Conservation (phyloP, 2,329 filamentous ascomycete genomes). For the Bipolaris victoriae region DNA sequence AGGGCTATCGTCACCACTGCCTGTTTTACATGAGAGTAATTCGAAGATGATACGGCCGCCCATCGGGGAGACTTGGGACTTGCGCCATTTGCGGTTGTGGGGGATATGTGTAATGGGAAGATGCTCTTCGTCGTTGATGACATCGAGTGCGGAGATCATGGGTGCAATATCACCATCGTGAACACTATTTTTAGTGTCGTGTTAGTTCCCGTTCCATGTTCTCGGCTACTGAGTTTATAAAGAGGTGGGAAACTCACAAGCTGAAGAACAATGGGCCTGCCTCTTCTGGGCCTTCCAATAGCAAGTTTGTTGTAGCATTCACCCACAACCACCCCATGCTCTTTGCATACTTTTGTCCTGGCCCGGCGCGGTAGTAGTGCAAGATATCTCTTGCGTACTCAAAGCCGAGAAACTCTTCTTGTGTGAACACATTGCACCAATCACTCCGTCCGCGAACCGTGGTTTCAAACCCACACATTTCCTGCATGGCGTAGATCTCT, state of each 20-base stretch:
- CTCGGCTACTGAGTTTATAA: background rate
- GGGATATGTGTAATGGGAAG: constrained; percentile 57
- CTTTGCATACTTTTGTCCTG: constrained; percentile 60
- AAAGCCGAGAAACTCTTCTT: constrained; percentile 61
- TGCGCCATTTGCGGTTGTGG: constrained; percentile 58
- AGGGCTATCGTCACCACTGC: background rate
- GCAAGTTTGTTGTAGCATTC: constrained; percentile 60
- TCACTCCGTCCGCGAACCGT: constrained; percentile 59
- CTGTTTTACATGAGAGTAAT: constrained; percentile 51
- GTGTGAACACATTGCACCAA: constrained; percentile 64
- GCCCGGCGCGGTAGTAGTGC: constrained; percentile 65
- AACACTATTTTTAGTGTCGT: constrained; percentile 43
- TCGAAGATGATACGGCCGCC: constrained; percentile 63
- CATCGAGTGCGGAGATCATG: constrained; percentile 59
- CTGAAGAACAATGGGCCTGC: constrained; percentile 61
- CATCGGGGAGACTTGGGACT: constrained; percentile 64
- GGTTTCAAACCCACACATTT: constrained; percentile 66
- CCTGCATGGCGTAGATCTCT: constrained; percentile 66
- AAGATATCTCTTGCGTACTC: constrained; percentile 65
- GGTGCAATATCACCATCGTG: constrained; percentile 66
- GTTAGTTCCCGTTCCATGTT: background rate
- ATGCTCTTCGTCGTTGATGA: constrained; percentile 53
- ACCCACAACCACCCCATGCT: constrained; percentile 65
- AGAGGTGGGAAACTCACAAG: constrained; percentile 51
- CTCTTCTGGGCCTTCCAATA: constrained; percentile 50